Percentiles rank a stretch among this genome's conserved stretches.
These are phyloP conservation scores for Madurella mycetomatis DNA, from an alignment of 2,329 filamentous ascomycete species.

Conservation along the genomic window DNA sequence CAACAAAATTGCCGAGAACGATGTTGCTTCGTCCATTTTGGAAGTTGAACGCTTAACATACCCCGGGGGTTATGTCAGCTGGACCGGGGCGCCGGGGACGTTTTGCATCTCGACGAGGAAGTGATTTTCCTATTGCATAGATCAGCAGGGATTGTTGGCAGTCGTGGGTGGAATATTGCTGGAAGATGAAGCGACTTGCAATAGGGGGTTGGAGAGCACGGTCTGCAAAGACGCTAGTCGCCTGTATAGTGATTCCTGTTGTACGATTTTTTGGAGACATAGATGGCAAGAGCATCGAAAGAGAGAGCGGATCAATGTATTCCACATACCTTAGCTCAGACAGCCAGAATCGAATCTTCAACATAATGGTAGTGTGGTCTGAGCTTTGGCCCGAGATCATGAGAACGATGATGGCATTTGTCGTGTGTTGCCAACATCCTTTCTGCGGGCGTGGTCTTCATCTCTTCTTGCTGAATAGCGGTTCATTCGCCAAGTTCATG, in stretches of 20 bases:
- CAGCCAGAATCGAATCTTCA: background rate
- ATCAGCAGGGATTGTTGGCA: conserved; percentile 1
- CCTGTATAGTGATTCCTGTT: conserved; percentile 2
- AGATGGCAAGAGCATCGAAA: conserved; percentile 1
- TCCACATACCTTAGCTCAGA: conserved; percentile 9
- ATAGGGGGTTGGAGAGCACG: conserved; percentile 5
- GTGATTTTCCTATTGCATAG: conserved; percentile 7
- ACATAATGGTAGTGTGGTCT: background rate
- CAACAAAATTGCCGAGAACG: conserved; percentile 69
- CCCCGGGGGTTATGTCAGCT: conserved; percentile 76
- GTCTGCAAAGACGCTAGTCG: conserved; percentile 12
- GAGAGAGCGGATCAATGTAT: conserved; percentile 2
- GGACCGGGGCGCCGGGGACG: conserved; percentile 77
- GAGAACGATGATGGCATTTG: too few relatives aligned
- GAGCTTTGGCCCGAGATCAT: too few relatives aligned
- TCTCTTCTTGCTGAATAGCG: conserved; percentile 21
- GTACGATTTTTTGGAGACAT: background rate
- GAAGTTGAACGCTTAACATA: conserved; percentile 63
- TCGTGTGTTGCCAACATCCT: too few relatives aligned
- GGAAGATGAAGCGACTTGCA: conserved; percentile 1
- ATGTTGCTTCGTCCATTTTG: conserved; percentile 77
- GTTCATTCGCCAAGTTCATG: conserved; percentile 69
- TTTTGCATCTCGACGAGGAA: conserved; percentile 85
- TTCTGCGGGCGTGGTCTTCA: background rate
- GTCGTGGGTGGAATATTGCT: conserved; percentile 9